phyloP scores from a whole-genome alignment of 768 basidiomycete species.

The Phanerochaete carnosa region DNA sequence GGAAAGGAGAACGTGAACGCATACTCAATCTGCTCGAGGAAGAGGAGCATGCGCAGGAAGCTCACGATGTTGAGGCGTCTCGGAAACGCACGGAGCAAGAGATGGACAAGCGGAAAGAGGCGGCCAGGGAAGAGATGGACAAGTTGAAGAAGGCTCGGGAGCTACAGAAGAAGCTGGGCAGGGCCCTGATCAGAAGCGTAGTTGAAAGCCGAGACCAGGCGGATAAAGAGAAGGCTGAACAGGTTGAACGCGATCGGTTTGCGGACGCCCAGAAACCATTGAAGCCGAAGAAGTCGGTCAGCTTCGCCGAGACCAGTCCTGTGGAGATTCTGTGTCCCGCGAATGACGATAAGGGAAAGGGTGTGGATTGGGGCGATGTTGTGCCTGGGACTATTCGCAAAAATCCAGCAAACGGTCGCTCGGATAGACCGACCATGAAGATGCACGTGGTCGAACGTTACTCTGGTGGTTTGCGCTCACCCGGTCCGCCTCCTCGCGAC shows the following conservation, averaged over 20 bases:
- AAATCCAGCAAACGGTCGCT: constrained; percentile 30
- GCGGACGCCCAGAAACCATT: constrained; percentile 28
- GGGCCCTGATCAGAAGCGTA: constrained; percentile 51
- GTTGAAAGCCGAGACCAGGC: constrained; percentile 38
- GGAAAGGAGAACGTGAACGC: constrained; percentile 56
- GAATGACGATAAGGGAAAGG: constrained; percentile 14
- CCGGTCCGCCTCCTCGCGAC: constrained; percentile 33
- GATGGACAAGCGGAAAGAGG: constrained; percentile 49
- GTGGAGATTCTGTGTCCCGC: constrained; percentile 20
- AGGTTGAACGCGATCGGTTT: constrained; percentile 26
- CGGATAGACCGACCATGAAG: constrained; percentile 55
- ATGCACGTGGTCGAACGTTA: constrained; percentile 65
- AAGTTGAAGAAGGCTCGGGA: constrained; percentile 37
- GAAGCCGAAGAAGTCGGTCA: constrained; percentile 58
- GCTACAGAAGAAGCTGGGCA: constrained; percentile 79
- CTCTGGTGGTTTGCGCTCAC: constrained; percentile 21
- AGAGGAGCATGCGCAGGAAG: constrained; percentile 54
- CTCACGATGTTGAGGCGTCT: constrained; percentile 37
- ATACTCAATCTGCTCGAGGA: constrained; percentile 69
- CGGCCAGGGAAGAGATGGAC: constrained; percentile 38
- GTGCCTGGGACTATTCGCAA: constrained; percentile 44
- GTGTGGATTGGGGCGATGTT: constrained; percentile 52
- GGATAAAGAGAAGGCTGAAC: constrained; percentile 29
- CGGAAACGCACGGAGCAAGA: constrained; percentile 42
- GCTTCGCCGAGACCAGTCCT: constrained; percentile 49